A percentile compares a stretch with the other conserved stretches of the same genome.
Evolutionary conservation across 352 stramenopile genomes (phyloP).

Genomic region (Phytopythium cucurbitacearum): DNA sequence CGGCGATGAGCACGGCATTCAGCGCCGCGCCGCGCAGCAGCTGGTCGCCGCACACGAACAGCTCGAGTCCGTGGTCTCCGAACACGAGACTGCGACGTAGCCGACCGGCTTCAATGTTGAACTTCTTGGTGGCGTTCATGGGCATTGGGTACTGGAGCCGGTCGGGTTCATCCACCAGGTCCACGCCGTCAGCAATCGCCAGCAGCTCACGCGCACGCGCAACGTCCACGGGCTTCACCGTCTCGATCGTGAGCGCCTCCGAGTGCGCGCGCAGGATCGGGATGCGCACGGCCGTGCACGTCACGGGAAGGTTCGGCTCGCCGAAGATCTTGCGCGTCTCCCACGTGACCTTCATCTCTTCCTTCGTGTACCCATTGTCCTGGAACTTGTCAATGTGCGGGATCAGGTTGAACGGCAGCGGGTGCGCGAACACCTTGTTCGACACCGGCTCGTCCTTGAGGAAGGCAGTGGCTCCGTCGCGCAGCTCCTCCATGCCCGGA

Average conservation of each 20-base stretch:
- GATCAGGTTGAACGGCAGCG: constrained; percentile 98
- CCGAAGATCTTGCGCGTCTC: constrained; percentile 98
- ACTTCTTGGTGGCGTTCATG: constrained; percentile 95
- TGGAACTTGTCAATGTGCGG: constrained; percentile 99
- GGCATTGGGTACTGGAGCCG: constrained; percentile 95
- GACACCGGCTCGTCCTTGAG: constrained; percentile 66
- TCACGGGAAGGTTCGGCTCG: constrained; percentile 72
- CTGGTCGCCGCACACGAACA: constrained; percentile 98
- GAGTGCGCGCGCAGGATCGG: constrained; percentile 97
- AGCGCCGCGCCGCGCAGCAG: constrained; percentile 95
- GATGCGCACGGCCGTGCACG: constrained; percentile 95
- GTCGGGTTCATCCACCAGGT: constrained; percentile 89
- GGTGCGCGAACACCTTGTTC: constrained; percentile 96
- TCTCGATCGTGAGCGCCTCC: constrained; percentile 95
- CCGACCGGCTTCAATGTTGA: constrained; percentile 97
- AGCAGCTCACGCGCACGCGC: constrained; percentile 82
- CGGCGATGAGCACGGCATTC: constrained; percentile 97
- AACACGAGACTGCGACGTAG: constrained; percentile 94
- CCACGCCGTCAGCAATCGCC: constrained; percentile 87
- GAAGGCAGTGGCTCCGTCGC: constrained; percentile 77
- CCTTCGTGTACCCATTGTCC: constrained; percentile 98
- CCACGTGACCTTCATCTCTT: constrained; percentile 99
- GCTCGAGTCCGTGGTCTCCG: constrained; percentile 94
- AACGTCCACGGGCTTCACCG: constrained; percentile 85
- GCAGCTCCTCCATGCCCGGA: constrained; percentile 95